Evolutionary conservation across 2,329 filamentous ascomycete species (phyloP).

Genomic region (Lizonia empirigonia): DNA sequence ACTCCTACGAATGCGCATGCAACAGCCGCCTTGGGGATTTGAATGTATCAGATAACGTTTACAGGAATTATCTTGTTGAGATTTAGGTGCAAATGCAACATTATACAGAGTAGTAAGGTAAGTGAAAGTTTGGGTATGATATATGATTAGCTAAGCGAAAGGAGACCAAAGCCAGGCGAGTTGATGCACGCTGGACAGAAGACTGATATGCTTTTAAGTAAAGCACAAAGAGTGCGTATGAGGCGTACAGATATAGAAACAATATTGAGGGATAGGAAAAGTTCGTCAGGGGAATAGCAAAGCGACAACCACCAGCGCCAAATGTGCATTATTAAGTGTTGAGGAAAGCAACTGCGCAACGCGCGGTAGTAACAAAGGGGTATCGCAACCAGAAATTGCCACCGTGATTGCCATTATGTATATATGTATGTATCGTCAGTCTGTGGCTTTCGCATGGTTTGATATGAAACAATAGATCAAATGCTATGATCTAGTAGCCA

Average conservation of each 20-base stretch:
- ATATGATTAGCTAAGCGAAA: not conserved
- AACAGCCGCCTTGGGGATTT: not conserved
- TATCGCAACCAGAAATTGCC: constrained; percentile 27
- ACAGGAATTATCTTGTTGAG: not conserved
- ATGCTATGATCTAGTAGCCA: not conserved
- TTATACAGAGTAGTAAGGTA: constrained; percentile 1
- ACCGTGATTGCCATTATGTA: constrained; percentile 20
- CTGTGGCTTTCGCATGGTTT: not conserved
- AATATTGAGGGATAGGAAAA: not conserved
- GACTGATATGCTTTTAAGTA: not conserved
- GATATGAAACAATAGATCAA: not conserved
- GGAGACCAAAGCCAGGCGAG: not conserved
- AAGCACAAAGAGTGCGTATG: not conserved
- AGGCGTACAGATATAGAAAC: not conserved
- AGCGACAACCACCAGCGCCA: not conserved
- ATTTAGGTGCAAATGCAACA: constrained; percentile 1
- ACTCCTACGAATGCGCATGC: not conserved
- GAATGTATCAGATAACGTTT: not conserved
- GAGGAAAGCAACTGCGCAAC: not conserved
- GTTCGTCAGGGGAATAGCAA: constrained; percentile 1
- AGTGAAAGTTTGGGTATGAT: not conserved
- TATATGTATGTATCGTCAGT: constrained; percentile 16
- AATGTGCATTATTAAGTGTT: not conserved
- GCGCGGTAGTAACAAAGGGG: constrained; percentile 11
- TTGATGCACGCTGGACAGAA: constrained; percentile 1